Evolutionary conservation across 1,284 basidiomycete genomes (phyloP).

Genomic region (Melampsora larici-populina): DNA sequence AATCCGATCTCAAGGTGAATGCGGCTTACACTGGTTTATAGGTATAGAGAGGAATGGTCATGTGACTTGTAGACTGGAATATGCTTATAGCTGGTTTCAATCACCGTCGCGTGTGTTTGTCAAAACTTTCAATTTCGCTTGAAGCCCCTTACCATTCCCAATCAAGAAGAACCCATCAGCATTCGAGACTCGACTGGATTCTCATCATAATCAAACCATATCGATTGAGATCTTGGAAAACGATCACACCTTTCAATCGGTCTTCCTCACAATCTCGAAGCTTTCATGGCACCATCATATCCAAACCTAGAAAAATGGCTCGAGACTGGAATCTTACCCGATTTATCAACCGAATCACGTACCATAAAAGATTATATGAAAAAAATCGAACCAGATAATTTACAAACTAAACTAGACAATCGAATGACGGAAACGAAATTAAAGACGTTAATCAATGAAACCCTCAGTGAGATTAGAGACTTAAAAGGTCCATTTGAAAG

Average conservation of each 20-base stretch:
- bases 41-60: too few relatives aligned
- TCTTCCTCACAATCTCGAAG: too few relatives aligned
- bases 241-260: too few relatives aligned
- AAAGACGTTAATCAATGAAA: constrained; percentile 19
- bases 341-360: background rate
- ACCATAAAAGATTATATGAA: background rate
- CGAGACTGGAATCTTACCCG: background rate
- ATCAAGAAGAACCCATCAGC: too few relatives aligned
- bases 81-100: background rate
- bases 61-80: too few relatives aligned
- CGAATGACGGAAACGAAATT: constrained; percentile 12
- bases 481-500: constrained; percentile 8
- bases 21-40: too few relatives aligned
- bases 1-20: too few relatives aligned
- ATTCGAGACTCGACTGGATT: too few relatives aligned
- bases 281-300: background rate
- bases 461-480: constrained; percentile 17
- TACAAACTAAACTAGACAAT: constrained; percentile 7
- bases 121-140: background rate
- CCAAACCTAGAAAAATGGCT: background rate
- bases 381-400: constrained; percentile 32
- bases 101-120: background rate
- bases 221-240: too few relatives aligned
- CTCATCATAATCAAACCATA: too few relatives aligned
- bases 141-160: too few relatives aligned